phyloP scores from a whole-genome alignment of 2,329 filamentous ascomycete species.

The Teratosphaeria zuluensis region DNA sequence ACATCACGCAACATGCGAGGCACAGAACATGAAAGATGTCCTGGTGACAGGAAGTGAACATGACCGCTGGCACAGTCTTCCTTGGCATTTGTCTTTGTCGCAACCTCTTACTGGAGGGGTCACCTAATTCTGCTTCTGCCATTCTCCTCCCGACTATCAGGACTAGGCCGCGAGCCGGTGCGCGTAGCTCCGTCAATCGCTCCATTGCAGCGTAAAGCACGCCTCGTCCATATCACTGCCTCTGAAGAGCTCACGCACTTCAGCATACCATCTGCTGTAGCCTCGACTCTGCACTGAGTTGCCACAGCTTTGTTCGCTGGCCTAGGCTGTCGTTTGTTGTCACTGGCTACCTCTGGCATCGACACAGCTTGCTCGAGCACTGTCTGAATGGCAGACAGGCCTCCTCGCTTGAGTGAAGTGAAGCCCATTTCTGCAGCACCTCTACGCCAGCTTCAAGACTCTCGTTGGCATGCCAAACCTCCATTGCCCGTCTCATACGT shows the following conservation, averaged over 20 bases:
- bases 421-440: neutral
- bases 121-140: neutral
- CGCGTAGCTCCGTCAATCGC: neutral
- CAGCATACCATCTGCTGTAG: neutral
- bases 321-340: neutral
- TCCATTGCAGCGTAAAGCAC: neutral
- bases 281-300: neutral
- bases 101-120: neutral
- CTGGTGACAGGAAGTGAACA: too few species aligned
- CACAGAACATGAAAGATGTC: too few species aligned
- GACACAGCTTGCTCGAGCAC: neutral
- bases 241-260: neutral
- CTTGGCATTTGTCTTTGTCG: neutral
- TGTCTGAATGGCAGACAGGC: neutral
- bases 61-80: neutral
- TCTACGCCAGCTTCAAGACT: neutral
- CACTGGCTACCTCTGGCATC: neutral
- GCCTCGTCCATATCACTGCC: neutral
- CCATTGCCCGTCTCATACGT: slow-evolving; percentile 39
- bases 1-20: neutral
- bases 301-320: neutral
- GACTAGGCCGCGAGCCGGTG: neutral
- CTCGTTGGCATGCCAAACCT: neutral
- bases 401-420: neutral
- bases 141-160: neutral